Evolutionary conservation across 495 filamentous ascomycete genomes (phyloP), one percentile per base, ranked within the genome.

Genomic region (Cercophora sp.): DNA sequence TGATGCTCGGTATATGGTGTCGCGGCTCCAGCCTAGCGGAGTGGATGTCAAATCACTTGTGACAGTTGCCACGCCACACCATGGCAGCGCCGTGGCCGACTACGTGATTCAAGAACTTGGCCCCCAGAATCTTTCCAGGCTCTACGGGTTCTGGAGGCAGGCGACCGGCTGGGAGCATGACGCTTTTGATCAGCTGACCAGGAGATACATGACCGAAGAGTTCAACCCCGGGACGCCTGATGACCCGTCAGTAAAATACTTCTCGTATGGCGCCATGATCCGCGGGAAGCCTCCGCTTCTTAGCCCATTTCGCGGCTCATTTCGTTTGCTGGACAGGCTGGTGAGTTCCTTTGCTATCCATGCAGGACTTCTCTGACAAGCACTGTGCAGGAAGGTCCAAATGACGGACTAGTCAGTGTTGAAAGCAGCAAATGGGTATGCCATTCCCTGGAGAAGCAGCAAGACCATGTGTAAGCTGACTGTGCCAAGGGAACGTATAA

Each of bases 331-430:
- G 22, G 64, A 79, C 44, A 65, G 77, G 31, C 55, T 68, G 4
- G n/a, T n/a, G n/a, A n/a, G n/a, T n/a, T n/a, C n/a, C n/a, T n/a
- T n/a, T n/a, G n/a, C n/a, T n/a, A n/a, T n/a, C n/a, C n/a, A n/a
- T n/a, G n/a, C n/a, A n/a, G n/a, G n/a, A n/a, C n/a, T n/a, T n/a
- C n/a, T n/a, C n/a, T n/a, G n/a, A n/a, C n/a, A n/a, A n/a, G n/a
- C n/a, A n/a, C n/a, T n/a, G n/a, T n/a, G n/a, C n/a, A n/a, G n/a
- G 93, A 96, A 70, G 92, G 91, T 0, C 80, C 84, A 1, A 98
- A 98, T 65, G 93, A 98, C 57, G 93, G 93, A 0, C 79, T 98
- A 4, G 93, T 98, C 15, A 94, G 88, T 62, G 89, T 96, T 22
- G 70, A 77, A 8, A 96, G 90, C 61, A 85, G 85, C 55, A 77